Percentiles rank a stretch among this genome's conserved stretches.
phyloP scores from a whole-genome alignment of 345 rosid genomes.

The Gossypium turneri region DNA sequence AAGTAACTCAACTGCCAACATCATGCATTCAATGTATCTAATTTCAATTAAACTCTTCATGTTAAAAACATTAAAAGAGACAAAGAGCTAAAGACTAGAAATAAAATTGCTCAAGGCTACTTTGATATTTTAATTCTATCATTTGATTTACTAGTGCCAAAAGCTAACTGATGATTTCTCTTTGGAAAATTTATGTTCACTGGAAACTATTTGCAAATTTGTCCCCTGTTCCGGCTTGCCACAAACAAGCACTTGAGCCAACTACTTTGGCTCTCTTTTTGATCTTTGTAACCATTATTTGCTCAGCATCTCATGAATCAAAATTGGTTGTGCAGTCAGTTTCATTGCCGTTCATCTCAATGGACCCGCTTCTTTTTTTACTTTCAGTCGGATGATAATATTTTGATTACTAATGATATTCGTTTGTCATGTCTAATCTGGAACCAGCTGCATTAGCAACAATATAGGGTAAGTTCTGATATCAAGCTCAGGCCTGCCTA shows the following conservation, averaged over 20 bases:
- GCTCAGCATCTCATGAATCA: neutral
- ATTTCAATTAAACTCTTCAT: neutral
- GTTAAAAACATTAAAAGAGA: neutral
- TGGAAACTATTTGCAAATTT: neutral
- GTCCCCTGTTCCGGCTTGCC: neutral
- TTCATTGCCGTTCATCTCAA: neutral
- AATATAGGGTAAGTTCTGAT: neutral
- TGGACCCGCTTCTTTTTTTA: neutral
- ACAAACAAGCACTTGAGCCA: neutral
- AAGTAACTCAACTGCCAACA: neutral
- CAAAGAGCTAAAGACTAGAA: slow-evolving; percentile 4
- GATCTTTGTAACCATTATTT: neutral
- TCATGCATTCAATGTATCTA: slow-evolving; percentile 10
- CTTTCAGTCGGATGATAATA: neutral
- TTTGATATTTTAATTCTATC: neutral
- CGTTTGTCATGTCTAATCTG: slow-evolving; percentile 3
- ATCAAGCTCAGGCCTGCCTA: neutral
- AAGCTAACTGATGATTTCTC: neutral
- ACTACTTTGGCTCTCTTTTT: slow-evolving; percentile 7
- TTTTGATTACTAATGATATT: neutral
- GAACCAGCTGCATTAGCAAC: neutral
- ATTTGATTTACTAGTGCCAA: neutral
- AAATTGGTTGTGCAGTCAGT: slow-evolving; percentile 4
- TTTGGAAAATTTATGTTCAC: neutral
- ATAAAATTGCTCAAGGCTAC: neutral